A percentile compares a stretch with the other conserved stretches of the same genome.
Conservation (phyloP, 192 early-diverging fungal species). For the Coemansia sp. region DNA sequence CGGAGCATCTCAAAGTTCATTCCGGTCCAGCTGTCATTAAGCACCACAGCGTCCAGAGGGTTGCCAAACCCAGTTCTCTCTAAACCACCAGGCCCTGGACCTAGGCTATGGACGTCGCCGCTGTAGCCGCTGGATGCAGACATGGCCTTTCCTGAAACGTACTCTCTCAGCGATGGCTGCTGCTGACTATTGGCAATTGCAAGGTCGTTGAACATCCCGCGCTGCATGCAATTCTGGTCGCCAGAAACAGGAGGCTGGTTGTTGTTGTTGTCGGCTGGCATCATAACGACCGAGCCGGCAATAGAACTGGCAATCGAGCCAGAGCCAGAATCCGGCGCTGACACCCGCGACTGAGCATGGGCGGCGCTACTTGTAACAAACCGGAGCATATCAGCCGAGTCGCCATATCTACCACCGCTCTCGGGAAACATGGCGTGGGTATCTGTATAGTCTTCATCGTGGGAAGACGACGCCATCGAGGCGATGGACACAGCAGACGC, state of each 20-base stretch:
- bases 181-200: not conserved
- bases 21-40: constrained; percentile 51
- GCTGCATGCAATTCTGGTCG: not conserved
- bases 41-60: constrained; percentile 1
- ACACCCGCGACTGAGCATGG: not conserved
- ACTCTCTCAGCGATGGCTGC: constrained; percentile 55
- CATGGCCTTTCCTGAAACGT: constrained; percentile 33
- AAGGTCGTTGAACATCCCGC: not conserved
- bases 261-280: constrained; percentile 15
- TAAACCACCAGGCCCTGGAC: not conserved
- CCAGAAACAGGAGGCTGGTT: not conserved
- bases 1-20: constrained; percentile 39
- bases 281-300: constrained; percentile 5
- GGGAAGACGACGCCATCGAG: constrained; percentile 28
- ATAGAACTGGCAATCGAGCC: not conserved
- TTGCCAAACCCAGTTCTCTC: not conserved
- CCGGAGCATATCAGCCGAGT: constrained; percentile 18
- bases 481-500: constrained; percentile 27
- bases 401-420: constrained; percentile 16
- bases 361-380: not conserved
- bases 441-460: constrained; percentile 16
- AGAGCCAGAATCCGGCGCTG: constrained; percentile 2
- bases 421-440: constrained; percentile 15
- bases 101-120: not conserved
- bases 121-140: not conserved